Evolutionary conservation across 768 basidiomycete species (phyloP), one percentile per base, ranked within the genome.

Genomic region (Tricholoma sp.): DNA sequence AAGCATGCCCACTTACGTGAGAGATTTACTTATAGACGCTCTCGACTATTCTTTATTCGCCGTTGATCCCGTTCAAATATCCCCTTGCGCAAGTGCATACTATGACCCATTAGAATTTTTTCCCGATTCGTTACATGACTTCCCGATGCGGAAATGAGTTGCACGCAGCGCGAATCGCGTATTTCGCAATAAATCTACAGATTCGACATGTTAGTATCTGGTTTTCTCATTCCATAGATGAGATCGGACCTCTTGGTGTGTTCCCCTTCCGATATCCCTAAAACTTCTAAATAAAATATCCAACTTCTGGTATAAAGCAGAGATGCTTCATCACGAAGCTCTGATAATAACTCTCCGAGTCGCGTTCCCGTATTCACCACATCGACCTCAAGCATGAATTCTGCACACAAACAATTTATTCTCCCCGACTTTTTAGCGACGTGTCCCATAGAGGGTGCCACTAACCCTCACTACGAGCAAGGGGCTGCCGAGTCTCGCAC

Each of bases 341-440:
- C 55, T 60, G 43, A 50, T 51, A 52, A 9, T 47, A 47, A n/a
- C 47, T 46, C 45, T 46, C 22, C 18, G 19, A 21, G 8, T 8
- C 46, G n/a, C 24, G 9, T 27, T 29, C 8, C 29, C 24, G 18
- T 31, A 49, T 24, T 31, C 46, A 57, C 59, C 57, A 45, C 21
- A 37, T 54, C 24, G 10, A 56, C 51, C 45, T 22, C 29, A 27
- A 57, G n/a, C 61, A 70, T 69, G 69, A 43, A 62, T 46, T 54
- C 54, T 35, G 34, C 64, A 55, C 49, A 52, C 50, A 67, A 66
- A 32, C 74, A 76, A 56, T 80, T 83, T 66, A 59, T 74, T 55
- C 79, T 88, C 60, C 85, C 84, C 21, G 80, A 86, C 68, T 76
- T 87, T 51, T 70, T 81, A 41, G 67, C 76, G 21, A 64, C 74